Evolutionary conservation across 306 rosid genomes (phyloP).

Genomic region (Glycine latifolia): DNA sequence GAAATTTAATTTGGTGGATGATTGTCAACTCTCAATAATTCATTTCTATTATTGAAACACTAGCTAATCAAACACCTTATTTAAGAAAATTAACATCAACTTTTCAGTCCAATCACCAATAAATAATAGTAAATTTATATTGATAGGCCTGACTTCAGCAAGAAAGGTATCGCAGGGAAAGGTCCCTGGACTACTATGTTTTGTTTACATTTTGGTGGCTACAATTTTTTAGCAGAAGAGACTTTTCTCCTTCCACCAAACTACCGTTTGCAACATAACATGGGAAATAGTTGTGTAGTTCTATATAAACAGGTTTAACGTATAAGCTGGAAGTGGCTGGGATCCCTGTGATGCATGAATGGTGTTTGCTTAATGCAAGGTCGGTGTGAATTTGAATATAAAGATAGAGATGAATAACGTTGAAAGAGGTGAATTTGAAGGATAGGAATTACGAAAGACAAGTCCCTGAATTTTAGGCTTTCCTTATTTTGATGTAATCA

Average conservation of each 20-base stretch:
- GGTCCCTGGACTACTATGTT: not conserved
- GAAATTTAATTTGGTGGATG: not conserved
- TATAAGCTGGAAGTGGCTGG: too few species aligned
- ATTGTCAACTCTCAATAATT: not conserved
- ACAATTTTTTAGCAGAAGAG: not conserved
- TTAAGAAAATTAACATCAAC: not conserved
- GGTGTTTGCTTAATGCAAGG: too few species aligned
- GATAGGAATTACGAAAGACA: not conserved
- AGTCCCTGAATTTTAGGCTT: constrained; percentile 53
- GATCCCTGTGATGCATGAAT: too few species aligned
- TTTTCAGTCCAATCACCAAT: not conserved
- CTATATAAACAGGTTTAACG: too few species aligned
- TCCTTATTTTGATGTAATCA: not conserved
- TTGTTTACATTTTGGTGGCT: not conserved
- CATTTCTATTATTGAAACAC: not conserved
- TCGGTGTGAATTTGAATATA: too few species aligned
- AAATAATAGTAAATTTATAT: not conserved
- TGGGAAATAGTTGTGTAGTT: not conserved
- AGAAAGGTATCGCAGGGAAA: not conserved
- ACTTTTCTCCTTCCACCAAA: not conserved
- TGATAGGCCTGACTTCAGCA: not conserved
- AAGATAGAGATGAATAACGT: constrained; percentile 7
- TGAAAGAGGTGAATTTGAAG: constrained; percentile 19
- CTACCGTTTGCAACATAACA: not conserved
- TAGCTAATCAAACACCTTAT: not conserved